Evolutionary conservation across 2,329 filamentous ascomycete species (phyloP).

Genomic region (Biscogniauxia mediterranea): DNA sequence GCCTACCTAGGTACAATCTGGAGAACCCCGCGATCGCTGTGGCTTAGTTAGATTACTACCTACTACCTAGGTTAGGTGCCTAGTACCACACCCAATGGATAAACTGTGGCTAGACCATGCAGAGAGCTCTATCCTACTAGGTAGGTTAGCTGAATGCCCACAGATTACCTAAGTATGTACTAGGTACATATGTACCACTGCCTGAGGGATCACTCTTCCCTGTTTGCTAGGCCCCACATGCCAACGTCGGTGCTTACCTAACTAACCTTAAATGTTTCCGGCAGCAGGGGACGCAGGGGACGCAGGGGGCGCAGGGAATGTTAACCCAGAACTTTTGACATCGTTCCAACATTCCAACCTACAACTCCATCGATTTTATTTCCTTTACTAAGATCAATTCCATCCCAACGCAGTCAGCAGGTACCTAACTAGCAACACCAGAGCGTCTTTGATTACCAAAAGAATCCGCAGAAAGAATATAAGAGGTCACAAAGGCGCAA

Average conservation of each 20-base stretch:
- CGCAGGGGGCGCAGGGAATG: too few species aligned
- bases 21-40: not conserved
- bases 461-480: not conserved
- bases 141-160: slow-evolving; percentile 4
- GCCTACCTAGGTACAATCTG: not conserved
- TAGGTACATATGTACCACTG: too few species aligned
- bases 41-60: not conserved
- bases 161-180: not conserved
- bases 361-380: not conserved
- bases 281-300: too few species aligned
- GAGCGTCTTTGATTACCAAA: not conserved
- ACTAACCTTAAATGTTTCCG: not conserved
- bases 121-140: slow-evolving; percentile 5
- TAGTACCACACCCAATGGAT: too few species aligned
- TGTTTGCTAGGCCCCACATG: not conserved
- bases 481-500: not conserved
- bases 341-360: not conserved
- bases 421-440: not conserved
- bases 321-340: too few species aligned
- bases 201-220: not conserved
- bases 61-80: too few species aligned
- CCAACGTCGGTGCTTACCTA: not conserved
- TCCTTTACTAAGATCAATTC: not conserved
- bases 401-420: not conserved
- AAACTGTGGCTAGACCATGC: not conserved